Evolutionary conservation across 225 moss, liverwort and hornwort species (phyloP).

Genomic region (Takakia lepidozioides): DNA sequence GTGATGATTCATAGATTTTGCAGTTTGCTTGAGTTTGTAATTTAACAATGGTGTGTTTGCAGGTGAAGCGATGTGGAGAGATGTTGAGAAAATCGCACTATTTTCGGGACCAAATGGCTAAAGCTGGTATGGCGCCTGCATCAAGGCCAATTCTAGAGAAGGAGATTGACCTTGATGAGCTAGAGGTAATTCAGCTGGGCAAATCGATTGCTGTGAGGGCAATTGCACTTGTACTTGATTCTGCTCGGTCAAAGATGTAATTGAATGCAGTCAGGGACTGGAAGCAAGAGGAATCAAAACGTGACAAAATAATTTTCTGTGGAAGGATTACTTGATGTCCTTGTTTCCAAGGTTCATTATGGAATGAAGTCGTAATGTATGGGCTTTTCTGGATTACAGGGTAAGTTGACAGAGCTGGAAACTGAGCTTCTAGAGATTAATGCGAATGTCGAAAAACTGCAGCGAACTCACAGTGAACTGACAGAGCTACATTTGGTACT

Average conservation of each 20-base stretch:
- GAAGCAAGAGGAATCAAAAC: no score
- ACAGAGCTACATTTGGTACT: slow-evolving; percentile 54
- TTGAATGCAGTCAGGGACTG: no score
- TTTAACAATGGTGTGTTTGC: background rate
- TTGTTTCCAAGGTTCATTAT: no score
- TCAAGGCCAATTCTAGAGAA: slow-evolving; percentile 56
- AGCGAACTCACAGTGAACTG: slow-evolving; percentile 54
- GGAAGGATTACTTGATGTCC: no score
- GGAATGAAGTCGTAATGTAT: no score
- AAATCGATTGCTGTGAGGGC: no score
- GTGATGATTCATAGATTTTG: no score
- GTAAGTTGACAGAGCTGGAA: slow-evolving; percentile 46
- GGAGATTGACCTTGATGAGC: slow-evolving; percentile 76
- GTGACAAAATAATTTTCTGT: no score
- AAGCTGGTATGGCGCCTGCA: slow-evolving; percentile 69
- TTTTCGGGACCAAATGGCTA: slow-evolving; percentile 85
- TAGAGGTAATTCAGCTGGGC: no score
- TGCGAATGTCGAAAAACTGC: slow-evolving; percentile 51
- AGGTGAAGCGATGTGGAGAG: slow-evolving; percentile 97
- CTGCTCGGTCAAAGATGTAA: no score
- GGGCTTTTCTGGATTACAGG: slow-evolving; percentile 79
- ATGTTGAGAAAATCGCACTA: slow-evolving; percentile 93
- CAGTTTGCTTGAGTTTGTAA: no score
- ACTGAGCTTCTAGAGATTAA: slow-evolving; percentile 48
- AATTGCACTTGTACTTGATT: no score